phyloP scores from a whole-genome alignment of 1,284 basidiomycete species.

The Rhodotorula sp. region DNA sequence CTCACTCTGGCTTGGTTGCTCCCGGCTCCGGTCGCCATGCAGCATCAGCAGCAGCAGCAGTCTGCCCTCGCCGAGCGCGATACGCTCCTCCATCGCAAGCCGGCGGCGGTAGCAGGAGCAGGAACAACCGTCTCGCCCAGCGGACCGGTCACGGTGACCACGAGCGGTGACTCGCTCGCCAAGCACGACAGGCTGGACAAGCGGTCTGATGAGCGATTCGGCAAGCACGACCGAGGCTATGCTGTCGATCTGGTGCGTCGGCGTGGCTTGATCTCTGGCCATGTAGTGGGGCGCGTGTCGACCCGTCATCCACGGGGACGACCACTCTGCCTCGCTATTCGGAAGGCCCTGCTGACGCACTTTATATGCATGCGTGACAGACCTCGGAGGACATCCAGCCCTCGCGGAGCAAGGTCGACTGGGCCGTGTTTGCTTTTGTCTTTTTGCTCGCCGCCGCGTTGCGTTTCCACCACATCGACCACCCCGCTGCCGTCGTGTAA shows the following conservation, averaged over 20 bases:
- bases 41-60: slow-evolving; percentile 1
- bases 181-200: slow-evolving; percentile 27
- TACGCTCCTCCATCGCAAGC: slow-evolving; percentile 22
- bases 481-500: slow-evolving; percentile 91
- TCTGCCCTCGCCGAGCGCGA: slow-evolving; percentile 6
- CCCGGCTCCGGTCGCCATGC: slow-evolving; percentile 12
- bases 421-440: slow-evolving; percentile 34
- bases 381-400: slow-evolving; percentile 23
- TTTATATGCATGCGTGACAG: background rate
- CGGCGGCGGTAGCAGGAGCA: background rate
- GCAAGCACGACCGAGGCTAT: background rate
- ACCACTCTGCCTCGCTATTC: no score
- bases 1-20: slow-evolving; percentile 12
- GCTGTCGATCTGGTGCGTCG: slow-evolving; percentile 25
- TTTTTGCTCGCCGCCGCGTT: slow-evolving; percentile 53
- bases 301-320: background rate
- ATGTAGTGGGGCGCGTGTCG: background rate
- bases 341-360: no score
- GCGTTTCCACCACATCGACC: slow-evolving; percentile 89
- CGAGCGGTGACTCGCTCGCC: background rate
- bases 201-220: slow-evolving; percentile 23
- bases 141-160: background rate
- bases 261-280: no score
- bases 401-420: slow-evolving; percentile 23
- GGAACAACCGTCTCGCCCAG: background rate